These are phyloP conservation scores for Ulmus americana DNA, from an alignment of 331 rosid genomes.

Conservation along the genomic window DNA sequence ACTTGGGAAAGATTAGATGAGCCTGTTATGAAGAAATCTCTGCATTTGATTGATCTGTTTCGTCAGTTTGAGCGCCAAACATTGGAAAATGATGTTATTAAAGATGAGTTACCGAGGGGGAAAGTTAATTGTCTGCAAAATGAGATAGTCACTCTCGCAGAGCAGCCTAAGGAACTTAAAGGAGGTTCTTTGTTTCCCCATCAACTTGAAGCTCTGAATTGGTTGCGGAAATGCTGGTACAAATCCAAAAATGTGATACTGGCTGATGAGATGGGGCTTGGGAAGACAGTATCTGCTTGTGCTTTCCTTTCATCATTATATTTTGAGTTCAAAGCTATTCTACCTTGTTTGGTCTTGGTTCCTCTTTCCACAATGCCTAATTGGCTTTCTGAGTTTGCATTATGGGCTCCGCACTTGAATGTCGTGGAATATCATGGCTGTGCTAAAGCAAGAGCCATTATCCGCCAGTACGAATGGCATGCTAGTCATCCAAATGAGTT, in stretches of 20 bases:
- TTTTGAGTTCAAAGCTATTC: conserved; percentile 78
- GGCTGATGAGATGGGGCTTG: conserved; percentile 99
- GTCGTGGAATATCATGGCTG: conserved; percentile 98
- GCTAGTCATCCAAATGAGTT: conserved; percentile 52
- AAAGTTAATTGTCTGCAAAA: conserved; percentile 42
- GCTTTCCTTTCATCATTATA: conserved; percentile 85
- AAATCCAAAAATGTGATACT: conserved; percentile 93
- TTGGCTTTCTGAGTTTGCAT: conserved; percentile 89
- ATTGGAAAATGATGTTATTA: conserved; percentile 55
- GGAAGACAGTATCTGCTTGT: conserved; percentile 93
- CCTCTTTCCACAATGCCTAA: conserved; percentile 98
- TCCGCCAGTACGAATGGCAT: conserved; percentile 98
- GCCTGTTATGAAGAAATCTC: conserved; percentile 51
- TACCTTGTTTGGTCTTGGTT: conserved; percentile 95
- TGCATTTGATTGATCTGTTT: conserved; percentile 55
- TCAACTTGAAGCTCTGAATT: conserved; percentile 98
- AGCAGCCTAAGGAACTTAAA: conserved; percentile 88
- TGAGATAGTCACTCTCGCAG: conserved; percentile 64
- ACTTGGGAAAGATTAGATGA: conserved; percentile 96
- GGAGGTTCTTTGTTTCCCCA: conserved; percentile 98
- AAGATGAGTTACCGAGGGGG: conserved; percentile 42
- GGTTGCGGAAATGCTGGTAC: conserved; percentile 97
- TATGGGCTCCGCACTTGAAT: conserved; percentile 93
- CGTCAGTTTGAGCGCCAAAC: conserved; percentile 58
- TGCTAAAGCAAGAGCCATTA: conserved; percentile 85